Percentiles rank a stretch among this genome's conserved stretches.
phyloP scores from a whole-genome alignment of 306 rosid genomes.

The Dalbergia cultrata region DNA sequence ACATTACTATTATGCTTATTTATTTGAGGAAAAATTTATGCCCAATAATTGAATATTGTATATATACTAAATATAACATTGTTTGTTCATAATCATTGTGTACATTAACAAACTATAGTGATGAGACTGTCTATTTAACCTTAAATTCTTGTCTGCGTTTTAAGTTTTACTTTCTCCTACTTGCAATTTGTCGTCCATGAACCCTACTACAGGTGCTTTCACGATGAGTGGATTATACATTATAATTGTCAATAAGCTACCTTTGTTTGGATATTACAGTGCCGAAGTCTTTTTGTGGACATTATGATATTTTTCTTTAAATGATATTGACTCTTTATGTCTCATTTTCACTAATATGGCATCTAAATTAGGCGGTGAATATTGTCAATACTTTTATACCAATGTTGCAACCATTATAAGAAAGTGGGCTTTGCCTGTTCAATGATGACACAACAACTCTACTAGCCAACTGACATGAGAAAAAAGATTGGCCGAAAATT shows the following conservation, averaged over 20 bases:
- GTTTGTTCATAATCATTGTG: conserved; percentile 14
- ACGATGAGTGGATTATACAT: background rate
- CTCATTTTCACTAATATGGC: conserved; percentile 1
- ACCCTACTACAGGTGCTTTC: conserved; percentile 2
- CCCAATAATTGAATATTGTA: background rate
- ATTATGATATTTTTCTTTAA: conserved; percentile 10
- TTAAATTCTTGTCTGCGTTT: conserved; percentile 32
- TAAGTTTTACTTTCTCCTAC: background rate
- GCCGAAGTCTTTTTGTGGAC: background rate
- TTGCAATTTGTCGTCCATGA: conserved; percentile 16
- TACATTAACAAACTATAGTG: background rate
- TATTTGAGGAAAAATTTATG: background rate
- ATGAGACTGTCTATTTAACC: conserved; percentile 24
- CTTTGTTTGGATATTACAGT: background rate
- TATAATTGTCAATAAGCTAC: background rate
- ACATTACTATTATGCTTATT: background rate
- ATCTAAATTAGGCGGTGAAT: background rate
- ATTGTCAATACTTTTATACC: background rate
- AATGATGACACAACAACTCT: background rate
- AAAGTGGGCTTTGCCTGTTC: background rate
- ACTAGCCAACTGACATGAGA: too few relatives aligned
- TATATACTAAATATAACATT: background rate
- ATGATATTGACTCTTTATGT: background rate
- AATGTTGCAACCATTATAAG: background rate
- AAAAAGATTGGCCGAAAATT: too few relatives aligned